A percentile compares a stretch with the other conserved stretches of the same genome.
Evolutionary conservation across 176 grass and related monocot genomes (phyloP).

Genomic region (Oryza longistaminata): DNA sequence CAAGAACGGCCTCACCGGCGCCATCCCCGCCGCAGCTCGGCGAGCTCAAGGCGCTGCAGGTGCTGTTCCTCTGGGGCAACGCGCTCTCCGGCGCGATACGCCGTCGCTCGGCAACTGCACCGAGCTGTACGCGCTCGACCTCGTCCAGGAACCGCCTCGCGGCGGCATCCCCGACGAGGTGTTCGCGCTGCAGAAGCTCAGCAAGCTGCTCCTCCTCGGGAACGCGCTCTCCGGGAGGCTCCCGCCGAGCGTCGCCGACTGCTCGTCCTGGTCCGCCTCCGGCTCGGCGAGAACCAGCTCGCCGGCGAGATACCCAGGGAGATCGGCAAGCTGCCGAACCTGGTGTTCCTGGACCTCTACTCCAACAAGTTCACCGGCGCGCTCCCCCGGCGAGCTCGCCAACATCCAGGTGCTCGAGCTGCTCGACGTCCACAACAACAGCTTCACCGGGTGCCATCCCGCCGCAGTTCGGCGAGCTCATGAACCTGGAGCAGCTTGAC

Average conservation of each 20-base stretch:
- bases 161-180: slow-evolving; percentile 77
- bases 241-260: slow-evolving; percentile 61
- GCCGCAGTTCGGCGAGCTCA: slow-evolving; percentile 63
- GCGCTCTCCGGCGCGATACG: slow-evolving; percentile 55
- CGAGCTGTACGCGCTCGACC: slow-evolving; percentile 78
- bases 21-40: slow-evolving; percentile 61
- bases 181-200: slow-evolving; percentile 81
- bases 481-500: slow-evolving; percentile 94
- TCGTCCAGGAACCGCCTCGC: slow-evolving; percentile 75
- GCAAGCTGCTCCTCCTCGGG: slow-evolving; percentile 79
- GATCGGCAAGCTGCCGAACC: slow-evolving; percentile 86
- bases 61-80: slow-evolving; percentile 87
- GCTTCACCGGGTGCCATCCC: slow-evolving; percentile 57
- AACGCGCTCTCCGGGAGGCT: slow-evolving; percentile 74
- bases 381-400: slow-evolving; percentile 69
- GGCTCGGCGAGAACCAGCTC: slow-evolving; percentile 82
- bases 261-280: slow-evolving; percentile 83
- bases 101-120: slow-evolving; percentile 65
- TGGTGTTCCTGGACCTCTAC: slow-evolving; percentile 86
- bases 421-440: slow-evolving; percentile 89
- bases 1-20: slow-evolving; percentile 65
- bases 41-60: slow-evolving; percentile 65
- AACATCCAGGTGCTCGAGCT: slow-evolving; percentile 88
- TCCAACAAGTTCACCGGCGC: slow-evolving; percentile 64
- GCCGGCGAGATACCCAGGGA: slow-evolving; percentile 69